Evolutionary conservation across 2,329 filamentous ascomycete species (phyloP).

Genomic region (Cordyceps javanica): DNA sequence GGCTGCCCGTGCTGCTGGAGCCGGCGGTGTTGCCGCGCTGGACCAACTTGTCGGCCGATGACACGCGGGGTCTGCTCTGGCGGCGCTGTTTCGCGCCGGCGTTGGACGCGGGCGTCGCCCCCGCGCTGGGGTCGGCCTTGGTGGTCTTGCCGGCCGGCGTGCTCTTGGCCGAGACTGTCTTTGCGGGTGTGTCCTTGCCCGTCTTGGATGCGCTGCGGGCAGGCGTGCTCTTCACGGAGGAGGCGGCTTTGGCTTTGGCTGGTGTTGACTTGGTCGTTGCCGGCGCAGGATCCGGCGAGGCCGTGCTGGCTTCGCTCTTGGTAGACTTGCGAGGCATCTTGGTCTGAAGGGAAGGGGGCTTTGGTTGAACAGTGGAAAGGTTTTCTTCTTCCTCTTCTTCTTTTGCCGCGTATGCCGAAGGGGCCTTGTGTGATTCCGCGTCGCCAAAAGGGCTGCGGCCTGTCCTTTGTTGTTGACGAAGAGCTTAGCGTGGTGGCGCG

Average conservation of each 20-base stretch:
- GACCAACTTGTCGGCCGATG: conserved; percentile 1
- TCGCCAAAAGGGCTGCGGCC: too few relatives aligned
- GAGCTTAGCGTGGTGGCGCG: conserved; percentile 3
- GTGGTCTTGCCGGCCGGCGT: conserved; percentile 2
- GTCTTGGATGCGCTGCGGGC: neutral
- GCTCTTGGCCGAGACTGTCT: neutral
- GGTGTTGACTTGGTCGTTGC: neutral
- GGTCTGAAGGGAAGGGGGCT: neutral
- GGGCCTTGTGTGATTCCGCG: too few relatives aligned
- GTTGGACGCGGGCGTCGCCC: conserved; percentile 2
- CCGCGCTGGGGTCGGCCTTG: conserved; percentile 5
- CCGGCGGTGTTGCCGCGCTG: neutral
- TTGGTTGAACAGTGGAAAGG: neutral
- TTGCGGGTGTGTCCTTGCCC: conserved; percentile 3
- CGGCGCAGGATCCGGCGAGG: conserved; percentile 7
- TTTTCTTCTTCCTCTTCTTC: too few relatives aligned
- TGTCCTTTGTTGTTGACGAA: conserved; percentile 4
- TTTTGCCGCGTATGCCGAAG: too few relatives aligned
- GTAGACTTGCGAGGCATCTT: conserved; percentile 8
- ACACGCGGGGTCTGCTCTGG: conserved; percentile 5
- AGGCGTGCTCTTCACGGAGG: conserved; percentile 1
- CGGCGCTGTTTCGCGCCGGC: conserved; percentile 8
- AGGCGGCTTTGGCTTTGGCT: neutral
- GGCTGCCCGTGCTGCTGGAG: neutral
- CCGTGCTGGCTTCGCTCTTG: conserved; percentile 10